Base-by-base conservation (phyloP, 2,329 filamentous ascomycete genomes). In the Aspergillus japonicus region DNA sequence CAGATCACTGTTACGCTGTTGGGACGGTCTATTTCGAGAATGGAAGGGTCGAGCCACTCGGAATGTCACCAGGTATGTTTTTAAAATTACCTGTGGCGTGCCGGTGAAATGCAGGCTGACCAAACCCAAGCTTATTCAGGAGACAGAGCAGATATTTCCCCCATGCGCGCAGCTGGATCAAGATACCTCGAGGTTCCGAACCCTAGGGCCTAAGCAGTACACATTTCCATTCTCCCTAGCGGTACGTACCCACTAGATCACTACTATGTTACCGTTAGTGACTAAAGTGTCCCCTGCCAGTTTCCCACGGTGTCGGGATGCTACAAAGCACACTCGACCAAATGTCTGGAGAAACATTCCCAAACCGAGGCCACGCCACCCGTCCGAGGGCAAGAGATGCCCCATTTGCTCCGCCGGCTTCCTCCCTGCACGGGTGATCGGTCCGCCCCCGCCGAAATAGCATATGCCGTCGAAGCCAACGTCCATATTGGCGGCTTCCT, bases 51-150 rank as follows among this genome's bases (percentile, higher is more conserved):
- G 10, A 57, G 39, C 11, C 47, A 56, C 8, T 51, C 44, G 2
- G 63, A 68, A 50, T 57, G 51, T 4, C 65, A 68, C 50, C 50
- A 62, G 53, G 62, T 63, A 59, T 16, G 50, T 53, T 12, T 12
- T 5, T 29, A 35, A 14, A 54, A 16, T 11, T 50, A 24, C 31
- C 10, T 12, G 26, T 35, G 14, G 19, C 47, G 33, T 11, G 31
- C 33, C 33, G 0, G 33, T 35, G 10, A 35, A 14, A 35, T 35
- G 33, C 33, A 35, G 33, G 33, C 33, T 35, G 12, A 35, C 33
- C 33, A 12, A 1, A 35, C 10, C 12, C 14, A 35, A 64, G 62
- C 57, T 64, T 23, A 59, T 64, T 24, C 47, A 54, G 4, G 54
- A 35, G 14, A 7, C 8, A 14, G 26, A 62, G 35, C 59, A 51